These are phyloP conservation scores for Plasmodium vinckei DNA, from an alignment of 169 alveolate genomes.

Conservation along the genomic window DNA sequence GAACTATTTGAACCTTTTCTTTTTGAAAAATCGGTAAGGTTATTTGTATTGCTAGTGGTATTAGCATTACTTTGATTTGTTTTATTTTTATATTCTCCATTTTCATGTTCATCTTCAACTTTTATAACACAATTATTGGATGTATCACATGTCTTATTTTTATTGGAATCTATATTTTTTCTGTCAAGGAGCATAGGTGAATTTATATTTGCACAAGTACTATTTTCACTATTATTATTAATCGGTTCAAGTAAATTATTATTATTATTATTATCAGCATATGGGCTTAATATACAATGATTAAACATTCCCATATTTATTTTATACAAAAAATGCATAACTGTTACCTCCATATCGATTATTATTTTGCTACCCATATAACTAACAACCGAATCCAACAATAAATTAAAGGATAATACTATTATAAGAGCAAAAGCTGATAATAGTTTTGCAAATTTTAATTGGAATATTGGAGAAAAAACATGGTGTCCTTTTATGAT, in stretches of 20 bases:
- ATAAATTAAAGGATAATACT: slow-evolving; percentile 4
- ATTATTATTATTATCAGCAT: background rate
- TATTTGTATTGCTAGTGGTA: background rate
- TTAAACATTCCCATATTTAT: slow-evolving; percentile 8
- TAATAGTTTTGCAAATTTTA: background rate
- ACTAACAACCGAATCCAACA: slow-evolving; percentile 22
- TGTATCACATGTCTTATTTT: background rate
- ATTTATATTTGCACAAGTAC: background rate
- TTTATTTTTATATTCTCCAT: background rate
- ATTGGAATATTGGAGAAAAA: background rate
- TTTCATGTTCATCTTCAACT: background rate
- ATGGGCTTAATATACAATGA: background rate
- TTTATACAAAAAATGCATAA: slow-evolving; percentile 48
- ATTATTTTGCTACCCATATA: slow-evolving; percentile 3
- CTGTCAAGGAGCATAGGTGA: background rate
- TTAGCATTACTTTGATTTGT: background rate
- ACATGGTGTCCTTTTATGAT: slow-evolving; percentile 6
- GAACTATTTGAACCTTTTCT: background rate
- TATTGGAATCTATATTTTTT: background rate
- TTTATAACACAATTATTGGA: background rate
- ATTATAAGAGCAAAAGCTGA: slow-evolving; percentile 9
- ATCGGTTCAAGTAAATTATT: background rate
- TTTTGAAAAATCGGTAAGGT: background rate
- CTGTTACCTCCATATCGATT: slow-evolving; percentile 26
- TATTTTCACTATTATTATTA: background rate